phyloP scores from a whole-genome alignment of 495 filamentous ascomycete species.

The Xylaria curta region DNA sequence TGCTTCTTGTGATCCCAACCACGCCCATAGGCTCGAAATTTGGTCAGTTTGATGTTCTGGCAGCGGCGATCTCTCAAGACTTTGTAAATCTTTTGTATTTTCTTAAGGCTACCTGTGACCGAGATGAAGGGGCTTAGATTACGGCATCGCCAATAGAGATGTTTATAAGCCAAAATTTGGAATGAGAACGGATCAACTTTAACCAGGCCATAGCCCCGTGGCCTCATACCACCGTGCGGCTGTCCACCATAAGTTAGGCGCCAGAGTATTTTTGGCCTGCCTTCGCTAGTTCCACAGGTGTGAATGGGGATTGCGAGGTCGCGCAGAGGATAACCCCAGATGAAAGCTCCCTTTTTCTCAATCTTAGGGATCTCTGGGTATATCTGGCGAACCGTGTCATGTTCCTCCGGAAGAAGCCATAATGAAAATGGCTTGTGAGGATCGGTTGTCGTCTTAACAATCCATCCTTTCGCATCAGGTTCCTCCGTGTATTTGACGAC shows the following conservation, averaged over 20 bases:
- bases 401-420: neutral
- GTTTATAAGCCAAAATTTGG: neutral
- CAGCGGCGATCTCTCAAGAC: neutral
- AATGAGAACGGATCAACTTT: neutral
- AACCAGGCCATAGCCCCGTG: neutral
- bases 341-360: neutral
- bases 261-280: neutral
- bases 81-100: neutral
- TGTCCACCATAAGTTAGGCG: neutral
- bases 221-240: neutral
- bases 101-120: neutral
- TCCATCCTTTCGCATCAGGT: neutral
- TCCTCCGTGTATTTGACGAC: neutral
- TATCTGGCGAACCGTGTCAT: neutral
- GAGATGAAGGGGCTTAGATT: slow-evolving; percentile 1
- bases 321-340: neutral
- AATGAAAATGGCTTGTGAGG: neutral
- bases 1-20: neutral
- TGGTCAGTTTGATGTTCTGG: neutral
- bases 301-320: neutral
- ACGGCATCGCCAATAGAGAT: neutral
- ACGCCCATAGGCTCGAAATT: neutral
- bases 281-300: neutral
- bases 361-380: neutral
- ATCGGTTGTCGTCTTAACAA: neutral